These are phyloP conservation scores for Cetradonia linearis DNA, from an alignment of 495 filamentous ascomycete species.

Conservation along the genomic window DNA sequence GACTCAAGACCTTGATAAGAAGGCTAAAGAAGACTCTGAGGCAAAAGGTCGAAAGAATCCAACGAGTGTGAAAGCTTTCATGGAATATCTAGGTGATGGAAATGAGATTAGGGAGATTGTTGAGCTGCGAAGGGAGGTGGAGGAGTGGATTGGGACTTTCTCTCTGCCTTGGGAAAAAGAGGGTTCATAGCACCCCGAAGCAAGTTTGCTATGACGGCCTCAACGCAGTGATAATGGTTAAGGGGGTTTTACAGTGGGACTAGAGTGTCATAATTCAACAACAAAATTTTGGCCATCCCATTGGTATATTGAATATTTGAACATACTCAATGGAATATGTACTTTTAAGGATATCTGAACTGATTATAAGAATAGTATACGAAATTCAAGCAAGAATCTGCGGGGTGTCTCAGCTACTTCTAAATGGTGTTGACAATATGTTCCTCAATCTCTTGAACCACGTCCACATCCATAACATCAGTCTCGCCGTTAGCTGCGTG, in stretches of 20 bases:
- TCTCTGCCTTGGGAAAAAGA: constrained; percentile 68
- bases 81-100: constrained; percentile 72
- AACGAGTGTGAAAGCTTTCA: constrained; percentile 69
- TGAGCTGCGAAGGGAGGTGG: constrained; percentile 76
- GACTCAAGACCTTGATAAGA: constrained; percentile 72
- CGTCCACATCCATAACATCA: constrained; percentile 3
- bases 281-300: background rate
- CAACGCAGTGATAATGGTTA: constrained; percentile 5
- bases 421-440: background rate
- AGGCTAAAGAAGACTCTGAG: constrained; percentile 63
- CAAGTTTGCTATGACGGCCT: background rate
- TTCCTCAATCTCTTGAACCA: constrained; percentile 7
- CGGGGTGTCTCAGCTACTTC: background rate
- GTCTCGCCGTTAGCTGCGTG: background rate
- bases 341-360: background rate
- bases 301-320: background rate
- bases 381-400: background rate
- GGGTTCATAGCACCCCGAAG: constrained; percentile 17
- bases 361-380: background rate
- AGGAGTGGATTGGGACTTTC: constrained; percentile 93
- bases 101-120: constrained; percentile 79
- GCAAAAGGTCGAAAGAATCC: constrained; percentile 68
- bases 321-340: background rate
- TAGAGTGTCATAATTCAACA: background rate
- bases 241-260: background rate